These are phyloP conservation scores for Aspergillus puulaauensis DNA, from an alignment of 2,329 filamentous ascomycete genomes.

Conservation along the genomic window DNA sequence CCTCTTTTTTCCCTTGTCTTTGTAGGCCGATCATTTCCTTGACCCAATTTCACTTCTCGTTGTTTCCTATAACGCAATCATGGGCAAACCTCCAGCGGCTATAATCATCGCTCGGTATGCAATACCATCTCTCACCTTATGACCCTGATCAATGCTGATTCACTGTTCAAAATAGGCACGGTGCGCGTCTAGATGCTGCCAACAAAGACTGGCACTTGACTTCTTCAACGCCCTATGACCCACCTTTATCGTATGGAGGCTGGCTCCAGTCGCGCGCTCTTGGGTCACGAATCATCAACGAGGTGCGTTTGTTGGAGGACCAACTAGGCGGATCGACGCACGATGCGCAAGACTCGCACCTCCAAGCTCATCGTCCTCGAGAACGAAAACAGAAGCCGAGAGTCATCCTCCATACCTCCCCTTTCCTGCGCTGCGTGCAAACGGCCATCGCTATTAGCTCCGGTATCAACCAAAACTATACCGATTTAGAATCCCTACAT, in stretches of 20 bases:
- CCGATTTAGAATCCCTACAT: slow-evolving; percentile 19
- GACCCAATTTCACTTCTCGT: not conserved
- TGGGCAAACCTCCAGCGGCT: slow-evolving; percentile 41
- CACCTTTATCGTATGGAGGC: slow-evolving; percentile 89
- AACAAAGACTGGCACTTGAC: slow-evolving; percentile 94
- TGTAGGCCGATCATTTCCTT: not conserved
- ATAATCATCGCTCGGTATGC: slow-evolving; percentile 45
- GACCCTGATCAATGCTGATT: not conserved
- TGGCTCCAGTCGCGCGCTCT: slow-evolving; percentile 84
- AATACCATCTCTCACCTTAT: not conserved
- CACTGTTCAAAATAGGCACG: slow-evolving; percentile 67
- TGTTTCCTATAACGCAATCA: slow-evolving; percentile 10
- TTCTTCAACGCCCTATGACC: slow-evolving; percentile 91
- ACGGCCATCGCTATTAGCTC: slow-evolving; percentile 86
- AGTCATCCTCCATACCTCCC: slow-evolving; percentile 88
- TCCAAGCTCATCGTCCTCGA: slow-evolving; percentile 5
- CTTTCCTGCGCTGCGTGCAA: slow-evolving; percentile 88
- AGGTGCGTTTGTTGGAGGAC: slow-evolving; percentile 55
- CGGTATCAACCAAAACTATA: slow-evolving; percentile 62
- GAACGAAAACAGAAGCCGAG: slow-evolving; percentile 60
- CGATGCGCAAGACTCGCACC: slow-evolving; percentile 7
- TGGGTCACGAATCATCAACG: slow-evolving; percentile 77
- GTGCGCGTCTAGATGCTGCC: slow-evolving; percentile 87
- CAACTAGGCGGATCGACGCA: slow-evolving; percentile 7
- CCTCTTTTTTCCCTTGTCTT: not conserved